phyloP scores from a whole-genome alignment of 805 yeast species.

The Pichia californica region DNA sequence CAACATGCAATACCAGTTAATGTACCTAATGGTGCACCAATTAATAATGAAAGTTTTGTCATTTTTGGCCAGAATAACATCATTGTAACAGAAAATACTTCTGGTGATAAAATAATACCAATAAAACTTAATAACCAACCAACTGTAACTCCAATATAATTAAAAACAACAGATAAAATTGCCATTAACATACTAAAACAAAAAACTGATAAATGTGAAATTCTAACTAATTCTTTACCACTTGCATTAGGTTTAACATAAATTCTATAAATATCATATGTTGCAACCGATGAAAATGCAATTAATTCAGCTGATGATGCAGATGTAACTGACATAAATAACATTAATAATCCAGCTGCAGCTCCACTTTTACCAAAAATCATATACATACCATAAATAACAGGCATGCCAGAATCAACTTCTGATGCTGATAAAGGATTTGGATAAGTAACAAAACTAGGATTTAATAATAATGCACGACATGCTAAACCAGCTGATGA shows the following conservation, averaged over 20 bases:
- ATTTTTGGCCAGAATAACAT: constrained; percentile 33
- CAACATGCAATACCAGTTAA: constrained; percentile 47
- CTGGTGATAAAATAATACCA: constrained; percentile 36
- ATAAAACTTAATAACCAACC: constrained; percentile 35
- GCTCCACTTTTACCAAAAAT: constrained; percentile 38
- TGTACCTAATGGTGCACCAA: constrained; percentile 46
- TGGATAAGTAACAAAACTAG: constrained; percentile 38
- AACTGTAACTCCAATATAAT: constrained; percentile 36
- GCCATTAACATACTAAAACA: constrained; percentile 40
- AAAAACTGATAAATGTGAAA: constrained; percentile 30
- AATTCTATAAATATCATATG: constrained; percentile 36
- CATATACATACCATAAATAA: constrained; percentile 29
- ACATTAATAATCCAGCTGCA: constrained; percentile 33
- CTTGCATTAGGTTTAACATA: constrained; percentile 35
- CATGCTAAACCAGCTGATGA: constrained; percentile 33
- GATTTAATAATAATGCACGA: constrained; percentile 29
- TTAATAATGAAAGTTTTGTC: constrained; percentile 21
- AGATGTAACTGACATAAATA: constrained; percentile 39
- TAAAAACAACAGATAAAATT: constrained; percentile 33
- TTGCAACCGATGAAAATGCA: constrained; percentile 34
- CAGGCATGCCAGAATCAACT: constrained; percentile 34
- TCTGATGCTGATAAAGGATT: constrained; percentile 30
- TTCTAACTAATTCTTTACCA: constrained; percentile 31
- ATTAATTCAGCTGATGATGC: constrained; percentile 38
- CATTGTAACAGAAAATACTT: constrained; percentile 28